Evolutionary conservation across 2,329 filamentous ascomycete species (phyloP).

Genomic region (Raffaelea arxii): DNA sequence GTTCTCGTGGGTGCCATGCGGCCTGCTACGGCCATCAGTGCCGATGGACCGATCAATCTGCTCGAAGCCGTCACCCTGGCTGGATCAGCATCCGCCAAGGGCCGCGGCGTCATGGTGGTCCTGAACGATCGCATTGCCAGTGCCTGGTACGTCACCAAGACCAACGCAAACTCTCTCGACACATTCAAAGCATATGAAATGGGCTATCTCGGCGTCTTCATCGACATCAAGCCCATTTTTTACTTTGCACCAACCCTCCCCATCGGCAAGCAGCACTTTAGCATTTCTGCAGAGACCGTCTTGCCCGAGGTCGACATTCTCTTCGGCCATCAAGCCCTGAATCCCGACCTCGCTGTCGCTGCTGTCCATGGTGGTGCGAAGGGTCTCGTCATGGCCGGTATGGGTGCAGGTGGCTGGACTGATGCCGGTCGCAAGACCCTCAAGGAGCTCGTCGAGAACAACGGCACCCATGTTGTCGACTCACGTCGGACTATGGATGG

Average conservation of each 20-base stretch:
- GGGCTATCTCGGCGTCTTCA: conserved; percentile 47
- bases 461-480: conserved; percentile 38
- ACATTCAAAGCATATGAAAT: conserved; percentile 50
- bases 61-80: conserved; percentile 50
- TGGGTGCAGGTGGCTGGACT: conserved; percentile 43
- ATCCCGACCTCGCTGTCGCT: conserved; percentile 33
- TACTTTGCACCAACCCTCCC: conserved; percentile 44
- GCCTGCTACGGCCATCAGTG: conserved; percentile 50
- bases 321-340: conserved; percentile 45
- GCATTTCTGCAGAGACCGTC: conserved; percentile 22
- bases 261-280: conserved; percentile 33
- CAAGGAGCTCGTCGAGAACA: conserved; percentile 31
- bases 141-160: conserved; percentile 51
- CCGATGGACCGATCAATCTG: conserved; percentile 53
- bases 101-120: conserved; percentile 48
- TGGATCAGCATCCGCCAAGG: conserved; percentile 29
- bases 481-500: conserved; percentile 42
- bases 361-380: conserved; percentile 39
- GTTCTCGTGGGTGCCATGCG: conserved; percentile 54
- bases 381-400: conserved; percentile 45
- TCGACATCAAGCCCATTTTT: conserved; percentile 49
- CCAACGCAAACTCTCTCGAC: conserved; percentile 52
- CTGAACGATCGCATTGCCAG: conserved; percentile 52
- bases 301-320: conserved; percentile 48
- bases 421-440: conserved; percentile 28